Percentiles rank a stretch among this genome's conserved stretches.
phyloP scores from a whole-genome alignment of 2,329 filamentous ascomycete species.

The Aspergillus udagawae region DNA sequence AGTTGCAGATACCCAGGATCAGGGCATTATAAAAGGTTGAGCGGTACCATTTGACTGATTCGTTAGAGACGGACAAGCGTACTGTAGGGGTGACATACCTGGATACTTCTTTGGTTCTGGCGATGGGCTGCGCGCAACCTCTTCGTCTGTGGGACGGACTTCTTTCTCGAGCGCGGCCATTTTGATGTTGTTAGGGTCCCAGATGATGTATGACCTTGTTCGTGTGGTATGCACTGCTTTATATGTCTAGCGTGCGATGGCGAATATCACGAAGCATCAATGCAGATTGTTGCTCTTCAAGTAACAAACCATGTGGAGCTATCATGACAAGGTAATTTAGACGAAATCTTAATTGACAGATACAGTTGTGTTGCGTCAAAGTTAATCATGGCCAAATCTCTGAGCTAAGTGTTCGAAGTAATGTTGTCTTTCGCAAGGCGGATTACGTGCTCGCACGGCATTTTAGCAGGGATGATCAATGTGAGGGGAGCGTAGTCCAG shows the following conservation, averaged over 20 bases:
- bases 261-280: not conserved
- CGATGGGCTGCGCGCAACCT: not conserved
- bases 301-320: too few relatives aligned
- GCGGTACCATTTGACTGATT: conserved; percentile 63
- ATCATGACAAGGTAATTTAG: too few relatives aligned
- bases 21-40: conserved; percentile 70
- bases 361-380: too few relatives aligned
- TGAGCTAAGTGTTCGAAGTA: not conserved
- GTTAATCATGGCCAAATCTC: too few relatives aligned
- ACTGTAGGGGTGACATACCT: not conserved
- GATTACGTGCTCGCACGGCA: conserved; percentile 34
- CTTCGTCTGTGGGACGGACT: not conserved
- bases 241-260: not conserved
- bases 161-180: not conserved
- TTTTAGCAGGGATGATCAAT: conserved; percentile 8
- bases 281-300: too few relatives aligned
- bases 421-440: conserved; percentile 22
- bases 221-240: not conserved
- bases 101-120: not conserved
- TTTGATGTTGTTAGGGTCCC: too few relatives aligned
- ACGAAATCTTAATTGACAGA: not conserved
- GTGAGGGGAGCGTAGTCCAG: not conserved
- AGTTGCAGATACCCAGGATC: conserved; percentile 67
- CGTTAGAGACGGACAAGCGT: not conserved
- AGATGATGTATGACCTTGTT: not conserved